Evolutionary conservation across 2,329 filamentous ascomycete genomes (phyloP), one percentile per base, ranked within the genome.

Genomic region (Fusarium annulatum): DNA sequence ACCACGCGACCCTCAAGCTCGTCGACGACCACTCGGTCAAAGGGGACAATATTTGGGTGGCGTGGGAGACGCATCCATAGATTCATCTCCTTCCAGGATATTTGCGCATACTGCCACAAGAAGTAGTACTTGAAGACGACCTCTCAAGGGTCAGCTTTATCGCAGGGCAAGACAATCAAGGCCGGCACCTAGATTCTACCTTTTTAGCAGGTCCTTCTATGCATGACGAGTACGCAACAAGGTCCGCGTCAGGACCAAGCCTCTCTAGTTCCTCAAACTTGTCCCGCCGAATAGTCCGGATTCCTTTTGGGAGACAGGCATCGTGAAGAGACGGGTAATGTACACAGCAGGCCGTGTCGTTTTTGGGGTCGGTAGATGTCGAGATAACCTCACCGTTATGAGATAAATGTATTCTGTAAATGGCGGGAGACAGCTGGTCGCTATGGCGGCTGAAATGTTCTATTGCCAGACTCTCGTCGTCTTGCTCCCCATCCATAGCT

Each of bases 111-210:
- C 15, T 78, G 68, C 41, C 66, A 73, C 5, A 77, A 16, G 16
- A 80, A 78, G 67, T 79, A 80, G 66, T 83, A 82, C 41, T 83
- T 83, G 46, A 81, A 82, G 1, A 80, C 76, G 14, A 66, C 73
- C 72, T 74, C 9, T 5, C 1, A 18, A n/a, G 2, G 0, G 21
- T 61, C 3, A 62, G 38, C 6, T 45, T 38, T 3, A 21, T 36
- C 5, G 4, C 1, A 28, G 21, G 19, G 19, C 4, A 3, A 15
- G 10, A 55, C 16, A 30, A 30, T 14, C 9, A 5, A n/a, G 19
- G 7, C 2, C 3, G 9, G 21, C 4, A 26, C 7, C 19, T 59
- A 30, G 10, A 2, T 46, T 30, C 26, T 2, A 39, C 56, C 56
- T 51, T 64, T n/a, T 19, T 38, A 11, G 15, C 16, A 33, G 9